Evolutionary conservation across 371 early-diverging fungal genomes (phyloP), one percentile per base, ranked within the genome.

Genomic region (Entomophthora muscae): DNA sequence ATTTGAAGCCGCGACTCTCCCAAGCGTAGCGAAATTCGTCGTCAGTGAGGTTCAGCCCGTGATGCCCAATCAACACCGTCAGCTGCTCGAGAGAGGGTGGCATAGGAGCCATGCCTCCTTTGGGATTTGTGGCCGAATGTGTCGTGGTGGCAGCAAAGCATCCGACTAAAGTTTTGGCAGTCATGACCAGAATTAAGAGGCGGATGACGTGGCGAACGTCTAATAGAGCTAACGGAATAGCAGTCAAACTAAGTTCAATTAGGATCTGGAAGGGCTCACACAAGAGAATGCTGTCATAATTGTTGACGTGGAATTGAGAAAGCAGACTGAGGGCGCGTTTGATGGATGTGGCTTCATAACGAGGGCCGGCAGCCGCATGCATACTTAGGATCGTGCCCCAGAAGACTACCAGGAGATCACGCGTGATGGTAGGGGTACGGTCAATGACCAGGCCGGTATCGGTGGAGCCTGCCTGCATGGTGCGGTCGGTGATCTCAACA

Each of bases 401-500:
- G 17, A 63, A 13, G 21, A 63, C 12, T 21, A 52, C 27, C 5
- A 52, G 32, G 10, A 51, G 17, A 28, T 63, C 27, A 5, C 23
- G 54, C 22, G 63, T 52, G 3, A 63, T 28, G 54, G 22, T 28
- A 29, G 63, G 63, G 3, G 54, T 63, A 1, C 63, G 22, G 30
- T 63, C 54, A 10, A 63, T 28, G 22, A 63, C 27, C 31, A 54
- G 30, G n/a, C 2, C 1, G n/a, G 30, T 10, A 21, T 32, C 59
- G 17, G 12, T 3, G 27, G 26, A 1, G 13, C 3, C 58, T 2
- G 31, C 59, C 56, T 64, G 31, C 24, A 68, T 65, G n/a, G 85
- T 84, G n/a, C 90, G 78, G 21, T 78, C 69, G 1, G 79, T 75
- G 24, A 86, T 80, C 66, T 88, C 90, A 1, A 83, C 75, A 31